Evolutionary conservation across 176 grass and related monocot species (phyloP).

Genomic region (Raddia guianensis): DNA sequence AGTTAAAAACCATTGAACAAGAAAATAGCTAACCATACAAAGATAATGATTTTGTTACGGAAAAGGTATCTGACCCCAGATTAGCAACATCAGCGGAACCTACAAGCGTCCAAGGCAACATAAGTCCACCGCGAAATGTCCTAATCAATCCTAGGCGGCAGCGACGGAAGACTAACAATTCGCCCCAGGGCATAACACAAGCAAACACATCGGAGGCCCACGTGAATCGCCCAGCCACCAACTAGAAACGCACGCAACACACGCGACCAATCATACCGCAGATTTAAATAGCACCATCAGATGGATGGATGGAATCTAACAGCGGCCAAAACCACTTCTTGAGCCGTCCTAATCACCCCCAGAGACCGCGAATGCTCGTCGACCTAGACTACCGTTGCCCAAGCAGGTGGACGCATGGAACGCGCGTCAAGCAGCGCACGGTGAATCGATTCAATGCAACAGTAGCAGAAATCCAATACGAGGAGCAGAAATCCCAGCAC

Average conservation of each 20-base stretch:
- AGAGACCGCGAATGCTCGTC: constrained; percentile 5
- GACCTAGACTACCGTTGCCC: background rate
- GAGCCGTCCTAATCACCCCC: constrained; percentile 45
- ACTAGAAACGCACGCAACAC: constrained; percentile 12
- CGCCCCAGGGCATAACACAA: background rate
- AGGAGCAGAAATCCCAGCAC: background rate
- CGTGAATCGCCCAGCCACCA: constrained; percentile 18
- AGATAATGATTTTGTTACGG: background rate
- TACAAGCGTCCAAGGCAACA: background rate
- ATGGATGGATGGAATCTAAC: constrained; percentile 2
- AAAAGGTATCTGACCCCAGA: background rate
- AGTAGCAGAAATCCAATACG: background rate
- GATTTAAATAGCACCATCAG: background rate
- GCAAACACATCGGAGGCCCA: constrained; percentile 3
- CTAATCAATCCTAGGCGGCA: background rate
- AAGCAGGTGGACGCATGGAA: constrained; percentile 10
- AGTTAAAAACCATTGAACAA: background rate
- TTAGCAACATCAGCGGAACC: background rate
- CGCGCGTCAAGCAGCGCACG: background rate
- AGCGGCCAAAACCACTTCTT: background rate
- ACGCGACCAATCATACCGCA: background rate
- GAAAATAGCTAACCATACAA: background rate
- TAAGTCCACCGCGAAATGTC: background rate
- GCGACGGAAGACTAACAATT: background rate
- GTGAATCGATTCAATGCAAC: constrained; percentile 3